A percentile compares a stretch with the other conserved stretches of the same genome.
phyloP scores from a whole-genome alignment of 139 green algal genomes.

The Raphidocelis subcapitata region DNA sequence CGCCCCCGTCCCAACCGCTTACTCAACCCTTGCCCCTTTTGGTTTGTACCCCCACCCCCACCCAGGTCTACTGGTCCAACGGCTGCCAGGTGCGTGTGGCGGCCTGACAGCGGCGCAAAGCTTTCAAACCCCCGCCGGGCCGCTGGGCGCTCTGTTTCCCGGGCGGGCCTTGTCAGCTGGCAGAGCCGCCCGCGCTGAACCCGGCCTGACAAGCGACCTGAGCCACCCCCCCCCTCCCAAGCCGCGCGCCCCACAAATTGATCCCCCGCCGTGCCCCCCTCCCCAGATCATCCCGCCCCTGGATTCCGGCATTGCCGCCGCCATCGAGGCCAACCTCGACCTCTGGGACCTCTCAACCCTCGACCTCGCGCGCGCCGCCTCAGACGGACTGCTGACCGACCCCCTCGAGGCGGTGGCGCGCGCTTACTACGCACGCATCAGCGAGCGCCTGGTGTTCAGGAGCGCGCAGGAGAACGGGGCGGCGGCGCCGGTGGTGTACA shows the following conservation, averaged over 20 bases:
- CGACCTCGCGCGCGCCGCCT: not conserved
- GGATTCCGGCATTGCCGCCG: constrained; percentile 68
- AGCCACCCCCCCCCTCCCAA: no score
- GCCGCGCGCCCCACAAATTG: no score
- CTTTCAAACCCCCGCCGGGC: no score
- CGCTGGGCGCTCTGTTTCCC: no score
- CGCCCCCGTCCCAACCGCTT: no score
- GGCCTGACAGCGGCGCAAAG: no score
- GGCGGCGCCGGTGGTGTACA: constrained; percentile 57
- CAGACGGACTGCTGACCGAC: constrained; percentile 32
- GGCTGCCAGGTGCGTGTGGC: constrained; percentile 41
- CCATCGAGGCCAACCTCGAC: constrained; percentile 54
- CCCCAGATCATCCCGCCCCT: constrained; percentile 76
- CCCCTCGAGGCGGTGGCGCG: constrained; percentile 36
- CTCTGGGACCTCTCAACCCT: constrained; percentile 42
- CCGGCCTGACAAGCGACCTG: no score
- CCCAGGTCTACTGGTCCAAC: constrained; percentile 70
- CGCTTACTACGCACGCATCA: constrained; percentile 49
- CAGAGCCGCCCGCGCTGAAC: no score
- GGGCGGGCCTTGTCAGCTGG: no score
- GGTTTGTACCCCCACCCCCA: no score
- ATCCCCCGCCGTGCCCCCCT: no score
- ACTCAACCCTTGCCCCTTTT: no score
- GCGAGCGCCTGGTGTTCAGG: constrained; percentile 25
- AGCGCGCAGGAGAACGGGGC: constrained; percentile 25